A percentile compares a stretch with the other conserved stretches of the same genome.
phyloP scores from a whole-genome alignment of 345 rosid species.

The Euphorbia tirucalli region DNA sequence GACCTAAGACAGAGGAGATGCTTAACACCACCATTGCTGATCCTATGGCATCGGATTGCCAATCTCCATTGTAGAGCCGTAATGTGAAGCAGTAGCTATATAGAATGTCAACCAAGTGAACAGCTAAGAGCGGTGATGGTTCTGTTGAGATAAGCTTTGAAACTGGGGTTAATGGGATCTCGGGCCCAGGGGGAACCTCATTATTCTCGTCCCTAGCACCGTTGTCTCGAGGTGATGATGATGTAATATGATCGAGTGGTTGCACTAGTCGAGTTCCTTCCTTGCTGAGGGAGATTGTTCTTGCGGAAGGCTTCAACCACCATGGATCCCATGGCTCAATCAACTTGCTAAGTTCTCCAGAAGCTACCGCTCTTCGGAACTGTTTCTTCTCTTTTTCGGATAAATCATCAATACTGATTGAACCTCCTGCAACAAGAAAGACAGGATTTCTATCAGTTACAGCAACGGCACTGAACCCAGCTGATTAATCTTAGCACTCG shows the following conservation, averaged over 20 bases:
- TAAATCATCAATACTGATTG: slow-evolving; percentile 59
- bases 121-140: slow-evolving; percentile 67
- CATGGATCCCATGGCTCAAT: slow-evolving; percentile 96
- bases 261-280: slow-evolving; percentile 67
- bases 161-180: slow-evolving; percentile 49
- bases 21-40: slow-evolving; percentile 52
- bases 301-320: slow-evolving; percentile 80
- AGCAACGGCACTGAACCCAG: neutral
- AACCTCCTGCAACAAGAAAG: slow-evolving; percentile 40
- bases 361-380: slow-evolving; percentile 79
- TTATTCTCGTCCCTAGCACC: slow-evolving; percentile 24
- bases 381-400: slow-evolving; percentile 69
- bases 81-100: slow-evolving; percentile 77
- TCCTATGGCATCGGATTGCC: slow-evolving; percentile 69
- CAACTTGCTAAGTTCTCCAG: slow-evolving; percentile 86
- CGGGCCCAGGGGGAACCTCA: slow-evolving; percentile 73
- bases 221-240: slow-evolving; percentile 22
- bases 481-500: neutral
- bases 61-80: slow-evolving; percentile 86
- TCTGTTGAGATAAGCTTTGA: slow-evolving; percentile 54
- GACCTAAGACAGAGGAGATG: slow-evolving; percentile 68
- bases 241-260: slow-evolving; percentile 31
- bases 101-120: slow-evolving; percentile 72
- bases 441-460: slow-evolving; percentile 11
- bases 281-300: slow-evolving; percentile 50